phyloP scores from a whole-genome alignment of 352 stramenopile genomes.

The Phytophthora rubi region DNA sequence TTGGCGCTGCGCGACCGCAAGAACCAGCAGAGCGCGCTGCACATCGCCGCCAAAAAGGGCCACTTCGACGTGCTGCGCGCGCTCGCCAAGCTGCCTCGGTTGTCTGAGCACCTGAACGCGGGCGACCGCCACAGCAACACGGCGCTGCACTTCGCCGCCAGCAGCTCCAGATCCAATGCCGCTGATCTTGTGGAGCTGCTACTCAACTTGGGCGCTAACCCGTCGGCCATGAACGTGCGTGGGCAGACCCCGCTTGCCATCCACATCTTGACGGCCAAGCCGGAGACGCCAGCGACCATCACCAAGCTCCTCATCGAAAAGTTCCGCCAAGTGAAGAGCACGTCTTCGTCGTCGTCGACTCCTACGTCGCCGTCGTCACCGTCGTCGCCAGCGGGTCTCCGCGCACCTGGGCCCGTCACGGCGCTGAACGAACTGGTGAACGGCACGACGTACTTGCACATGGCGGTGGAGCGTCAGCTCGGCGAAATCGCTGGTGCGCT shows the following conservation, averaged over 20 bases:
- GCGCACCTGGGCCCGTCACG: constrained; percentile 19
- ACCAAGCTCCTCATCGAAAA: constrained; percentile 63
- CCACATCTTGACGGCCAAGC: constrained; percentile 79
- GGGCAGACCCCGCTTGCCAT: constrained; percentile 86
- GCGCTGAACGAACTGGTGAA: constrained; percentile 75
- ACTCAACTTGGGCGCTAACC: constrained; percentile 67
- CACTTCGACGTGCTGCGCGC: constrained; percentile 82
- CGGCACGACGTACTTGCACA: constrained; percentile 85
- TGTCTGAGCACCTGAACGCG: constrained; percentile 75
- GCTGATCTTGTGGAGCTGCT: constrained; percentile 76
- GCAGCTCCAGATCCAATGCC: constrained; percentile 58
- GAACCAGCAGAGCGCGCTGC: constrained; percentile 86
- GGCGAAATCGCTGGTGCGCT: constrained; percentile 72
- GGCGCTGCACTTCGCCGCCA: constrained; percentile 83
- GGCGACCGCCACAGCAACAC: constrained; percentile 84
- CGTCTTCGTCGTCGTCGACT: constrained; percentile 17
- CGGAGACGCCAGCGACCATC: constrained; percentile 62
- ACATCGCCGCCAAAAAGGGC: constrained; percentile 85
- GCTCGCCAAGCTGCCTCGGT: constrained; percentile 77
- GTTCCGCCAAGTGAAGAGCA: constrained; percentile 32
- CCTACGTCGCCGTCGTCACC: constrained; percentile 27
- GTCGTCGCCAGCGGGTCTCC: constrained; percentile 9
- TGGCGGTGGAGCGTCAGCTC: constrained; percentile 74
- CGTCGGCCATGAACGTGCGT: constrained; percentile 73
- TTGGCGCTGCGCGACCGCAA: constrained; percentile 81